A percentile compares a stretch with the other conserved stretches of the same genome.
Conservation (phyloP, 768 basidiomycete genomes). For the Cytidiella melzeri region DNA sequence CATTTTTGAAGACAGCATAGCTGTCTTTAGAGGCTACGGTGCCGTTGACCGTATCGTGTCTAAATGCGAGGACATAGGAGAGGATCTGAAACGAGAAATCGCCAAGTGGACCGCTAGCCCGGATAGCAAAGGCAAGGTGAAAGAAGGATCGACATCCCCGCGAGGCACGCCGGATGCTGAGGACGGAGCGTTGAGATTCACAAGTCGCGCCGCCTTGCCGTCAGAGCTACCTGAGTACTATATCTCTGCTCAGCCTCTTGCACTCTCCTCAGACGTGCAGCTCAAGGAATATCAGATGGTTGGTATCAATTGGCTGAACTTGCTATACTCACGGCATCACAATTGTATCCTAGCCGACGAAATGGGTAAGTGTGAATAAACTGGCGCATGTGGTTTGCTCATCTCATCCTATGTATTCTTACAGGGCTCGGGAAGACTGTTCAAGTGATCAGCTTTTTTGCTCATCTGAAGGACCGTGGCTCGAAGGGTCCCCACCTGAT, state of each 20-base stretch:
- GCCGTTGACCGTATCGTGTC: slow-evolving; percentile 85
- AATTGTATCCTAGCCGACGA: slow-evolving; percentile 98
- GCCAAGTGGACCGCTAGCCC: slow-evolving; percentile 56
- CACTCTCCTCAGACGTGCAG: slow-evolving; percentile 57
- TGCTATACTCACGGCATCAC: slow-evolving; percentile 71
- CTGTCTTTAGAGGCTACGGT: slow-evolving; percentile 79
- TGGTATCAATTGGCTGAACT: slow-evolving; percentile 95
- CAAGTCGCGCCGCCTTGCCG: slow-evolving; percentile 37
- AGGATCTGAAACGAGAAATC: slow-evolving; percentile 65
- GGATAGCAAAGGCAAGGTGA: slow-evolving; percentile 32
- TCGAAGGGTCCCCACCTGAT: slow-evolving; percentile 84
- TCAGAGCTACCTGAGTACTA: slow-evolving; percentile 51
- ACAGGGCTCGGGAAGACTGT: slow-evolving; percentile 96
- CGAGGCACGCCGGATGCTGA: slow-evolving; percentile 21
- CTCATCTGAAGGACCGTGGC: slow-evolving; percentile 76
- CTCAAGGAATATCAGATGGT: slow-evolving; percentile 97
- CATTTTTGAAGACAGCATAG: slow-evolving; percentile 85
- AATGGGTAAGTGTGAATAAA: slow-evolving; percentile 67
- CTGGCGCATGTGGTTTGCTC: slow-evolving; percentile 2
- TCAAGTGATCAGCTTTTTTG: slow-evolving; percentile 96
- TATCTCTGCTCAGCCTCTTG: slow-evolving; percentile 66
- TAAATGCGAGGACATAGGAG: slow-evolving; percentile 84
- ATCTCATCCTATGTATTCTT: background rate
- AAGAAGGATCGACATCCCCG: slow-evolving; percentile 25
- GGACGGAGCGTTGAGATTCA: slow-evolving; percentile 60